phyloP scores from a whole-genome alignment of 2,329 filamentous ascomycete genomes.

The Xylariaceae sp. region DNA sequence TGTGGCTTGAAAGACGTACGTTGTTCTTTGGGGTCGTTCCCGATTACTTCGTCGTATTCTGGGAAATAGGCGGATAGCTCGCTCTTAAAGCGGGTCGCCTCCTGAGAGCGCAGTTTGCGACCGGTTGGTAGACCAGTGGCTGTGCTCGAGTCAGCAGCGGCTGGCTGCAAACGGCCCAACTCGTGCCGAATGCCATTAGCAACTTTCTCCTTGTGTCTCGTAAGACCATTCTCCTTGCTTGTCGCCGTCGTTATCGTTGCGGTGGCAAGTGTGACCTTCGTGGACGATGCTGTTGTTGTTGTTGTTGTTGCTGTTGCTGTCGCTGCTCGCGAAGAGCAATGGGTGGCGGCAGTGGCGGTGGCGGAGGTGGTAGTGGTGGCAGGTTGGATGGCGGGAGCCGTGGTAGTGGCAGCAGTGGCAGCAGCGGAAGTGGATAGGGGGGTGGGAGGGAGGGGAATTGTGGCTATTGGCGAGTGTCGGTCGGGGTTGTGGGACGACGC shows the following conservation, averaged over 20 bases:
- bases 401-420: conserved; percentile 10
- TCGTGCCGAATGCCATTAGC: conserved; percentile 59
- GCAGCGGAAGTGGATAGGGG: conserved; percentile 19
- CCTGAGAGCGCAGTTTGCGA: conserved; percentile 76
- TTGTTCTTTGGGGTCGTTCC: conserved; percentile 71
- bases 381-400: conserved; percentile 8
- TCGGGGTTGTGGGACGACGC: conserved; percentile 24
- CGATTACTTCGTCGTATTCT: conserved; percentile 91
- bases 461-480: conserved; percentile 21
- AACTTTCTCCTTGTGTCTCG: conserved; percentile 53
- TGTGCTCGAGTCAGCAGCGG: conserved; percentile 36
- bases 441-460: conserved; percentile 19
- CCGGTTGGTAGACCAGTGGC: conserved; percentile 56
- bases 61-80: conserved; percentile 87
- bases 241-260: conserved; percentile 27
- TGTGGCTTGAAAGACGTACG: conserved; percentile 49
- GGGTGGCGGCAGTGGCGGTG: conserved; percentile 17
- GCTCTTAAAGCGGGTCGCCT: conserved; percentile 81
- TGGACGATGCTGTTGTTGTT: not conserved
- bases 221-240: conserved; percentile 30
- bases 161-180: conserved; percentile 51
- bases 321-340: too few species aligned
- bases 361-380: conserved; percentile 26
- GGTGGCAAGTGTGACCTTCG: not conserved
- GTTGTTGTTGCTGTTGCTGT: not conserved